Conservation (phyloP, 371 early-diverging fungal species). For the Chytridiales sp. region DNA sequence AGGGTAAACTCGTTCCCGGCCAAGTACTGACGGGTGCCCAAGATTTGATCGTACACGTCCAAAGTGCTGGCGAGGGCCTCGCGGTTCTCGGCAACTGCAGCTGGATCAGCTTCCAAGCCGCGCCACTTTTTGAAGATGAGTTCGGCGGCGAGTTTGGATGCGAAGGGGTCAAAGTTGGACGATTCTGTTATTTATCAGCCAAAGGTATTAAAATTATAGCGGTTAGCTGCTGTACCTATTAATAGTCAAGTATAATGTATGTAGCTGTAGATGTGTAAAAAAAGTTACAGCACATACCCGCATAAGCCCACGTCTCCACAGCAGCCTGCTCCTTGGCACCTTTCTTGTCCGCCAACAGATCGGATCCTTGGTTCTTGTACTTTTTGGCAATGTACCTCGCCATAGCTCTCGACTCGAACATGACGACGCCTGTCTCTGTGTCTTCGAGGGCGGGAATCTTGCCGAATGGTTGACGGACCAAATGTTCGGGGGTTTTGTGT, state of each 20-base stretch:
- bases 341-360: background rate
- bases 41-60: conserved; percentile 11
- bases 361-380: conserved; percentile 1
- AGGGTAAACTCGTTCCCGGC: conserved; percentile 9
- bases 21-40: conserved; percentile 9
- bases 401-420: conserved; percentile 20
- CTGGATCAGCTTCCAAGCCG: background rate
- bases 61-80: conserved; percentile 4
- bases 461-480: conserved; percentile 21
- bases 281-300: too few species aligned
- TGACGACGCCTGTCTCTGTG: conserved; percentile 2
- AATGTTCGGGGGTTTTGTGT: conserved; percentile 19
- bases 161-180: conserved; percentile 13
- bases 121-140: background rate
- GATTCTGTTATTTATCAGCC: background rate
- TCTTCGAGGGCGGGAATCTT: conserved; percentile 21
- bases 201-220: background rate
- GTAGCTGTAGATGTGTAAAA: too few species aligned
- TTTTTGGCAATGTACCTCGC: conserved; percentile 11
- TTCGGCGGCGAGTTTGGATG: conserved; percentile 9
- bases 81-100: background rate
- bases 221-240: too few species aligned
- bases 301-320: conserved; percentile 16
- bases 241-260: too few species aligned
- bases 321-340: background rate